phyloP scores from a whole-genome alignment of 768 basidiomycete species.

The Steccherinum ochraceum region DNA sequence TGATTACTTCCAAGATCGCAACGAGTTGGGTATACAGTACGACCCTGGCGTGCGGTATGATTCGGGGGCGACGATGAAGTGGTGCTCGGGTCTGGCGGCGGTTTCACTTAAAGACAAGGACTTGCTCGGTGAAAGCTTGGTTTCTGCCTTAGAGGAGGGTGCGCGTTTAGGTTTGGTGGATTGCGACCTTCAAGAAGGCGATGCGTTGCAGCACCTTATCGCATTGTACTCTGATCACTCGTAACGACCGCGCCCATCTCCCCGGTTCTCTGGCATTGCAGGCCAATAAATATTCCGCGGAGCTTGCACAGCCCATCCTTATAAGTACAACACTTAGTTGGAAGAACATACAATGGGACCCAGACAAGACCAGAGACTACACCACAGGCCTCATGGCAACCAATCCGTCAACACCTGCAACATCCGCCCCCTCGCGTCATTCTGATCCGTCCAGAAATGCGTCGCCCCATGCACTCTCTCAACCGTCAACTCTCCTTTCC shows the following conservation, averaged over 20 bases:
- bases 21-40: neutral
- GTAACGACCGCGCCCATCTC: neutral
- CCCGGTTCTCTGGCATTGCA: neutral
- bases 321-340: too few relatives aligned
- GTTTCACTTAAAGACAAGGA: neutral
- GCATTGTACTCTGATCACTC: neutral
- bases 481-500: slow-evolving; percentile 22
- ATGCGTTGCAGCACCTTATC: neutral
- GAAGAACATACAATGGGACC: too few relatives aligned
- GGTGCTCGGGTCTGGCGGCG: neutral
- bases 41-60: neutral
- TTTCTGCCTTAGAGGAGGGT: neutral
- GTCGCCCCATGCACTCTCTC: slow-evolving; percentile 41
- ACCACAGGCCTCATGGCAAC: slow-evolving; percentile 9
- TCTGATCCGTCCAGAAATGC: slow-evolving; percentile 59
- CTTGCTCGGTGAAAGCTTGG: neutral
- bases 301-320: neutral
- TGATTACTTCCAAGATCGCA: neutral
- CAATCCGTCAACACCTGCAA: slow-evolving; percentile 11
- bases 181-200: slow-evolving; percentile 1
- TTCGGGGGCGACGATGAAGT: too few relatives aligned
- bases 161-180: neutral
- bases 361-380: too few relatives aligned
- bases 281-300: neutral
- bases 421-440: slow-evolving; percentile 6